Evolutionary conservation across 2,329 filamentous ascomycete genomes (phyloP).

Genomic region (Aspergillus ruber): DNA sequence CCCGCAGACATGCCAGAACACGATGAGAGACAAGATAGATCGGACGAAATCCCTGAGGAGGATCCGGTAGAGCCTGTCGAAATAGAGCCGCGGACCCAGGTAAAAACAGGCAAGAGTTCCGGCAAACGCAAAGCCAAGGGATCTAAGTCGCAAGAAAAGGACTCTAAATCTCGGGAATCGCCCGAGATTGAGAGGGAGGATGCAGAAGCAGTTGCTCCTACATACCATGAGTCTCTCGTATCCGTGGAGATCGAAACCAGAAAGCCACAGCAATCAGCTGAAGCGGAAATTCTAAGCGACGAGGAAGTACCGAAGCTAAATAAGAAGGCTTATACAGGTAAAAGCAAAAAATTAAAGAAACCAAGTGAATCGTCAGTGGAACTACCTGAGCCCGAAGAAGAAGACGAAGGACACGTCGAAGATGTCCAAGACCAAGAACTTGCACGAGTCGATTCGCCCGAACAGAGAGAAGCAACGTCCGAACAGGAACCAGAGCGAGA

Average conservation of each 20-base stretch:
- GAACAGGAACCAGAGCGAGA: conserved; percentile 13
- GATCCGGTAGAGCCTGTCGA: conserved; percentile 1
- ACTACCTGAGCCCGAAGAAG: conserved; percentile 5
- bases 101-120: conserved; percentile 12
- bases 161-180: conserved; percentile 4
- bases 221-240: conserved; percentile 22
- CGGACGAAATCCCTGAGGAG: conserved; percentile 5
- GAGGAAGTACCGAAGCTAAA: conserved; percentile 20
- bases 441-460: conserved; percentile 1
- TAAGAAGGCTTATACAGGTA: conserved; percentile 19
- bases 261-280: conserved; percentile 26
- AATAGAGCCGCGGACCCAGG: conserved; percentile 8
- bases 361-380: conserved; percentile 7
- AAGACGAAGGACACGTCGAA: conserved; percentile 2
- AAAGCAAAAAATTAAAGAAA: conserved; percentile 28
- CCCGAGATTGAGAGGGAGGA: not conserved
- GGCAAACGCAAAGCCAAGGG: conserved; percentile 19
- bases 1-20: not conserved
- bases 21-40: conserved; percentile 5
- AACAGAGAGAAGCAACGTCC: not conserved
- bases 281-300: conserved; percentile 17
- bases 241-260: conserved; percentile 24
- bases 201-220: conserved; percentile 1
- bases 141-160: conserved; percentile 13
- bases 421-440: conserved; percentile 1